These are phyloP conservation scores for Tanozyma kutaoensis DNA, from an alignment of 805 yeast genomes.

Conservation along the genomic window DNA sequence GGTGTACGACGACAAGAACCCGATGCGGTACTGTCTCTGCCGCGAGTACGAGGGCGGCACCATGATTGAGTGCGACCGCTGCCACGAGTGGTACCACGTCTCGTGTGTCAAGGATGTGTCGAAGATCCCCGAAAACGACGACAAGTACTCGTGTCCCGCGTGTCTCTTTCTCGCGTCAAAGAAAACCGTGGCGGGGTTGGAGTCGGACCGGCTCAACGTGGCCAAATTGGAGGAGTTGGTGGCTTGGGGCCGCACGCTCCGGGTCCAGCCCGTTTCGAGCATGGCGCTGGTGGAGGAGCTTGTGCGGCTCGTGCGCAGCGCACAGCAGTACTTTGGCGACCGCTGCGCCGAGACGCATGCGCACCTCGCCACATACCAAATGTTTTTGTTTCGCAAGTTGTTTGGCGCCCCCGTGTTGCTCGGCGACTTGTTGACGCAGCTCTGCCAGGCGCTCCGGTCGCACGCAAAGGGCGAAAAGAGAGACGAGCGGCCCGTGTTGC, in stretches of 20 bases:
- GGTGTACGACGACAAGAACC: constrained; percentile 1
- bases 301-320: not conserved
- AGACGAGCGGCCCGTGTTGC: too few species aligned
- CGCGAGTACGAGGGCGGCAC: constrained; percentile 44
- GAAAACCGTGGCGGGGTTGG: too few species aligned
- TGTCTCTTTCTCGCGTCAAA: too few species aligned
- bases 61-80: constrained; percentile 59
- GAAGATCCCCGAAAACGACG: constrained; percentile 5
- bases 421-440: too few species aligned
- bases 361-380: constrained; percentile 1
- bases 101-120: constrained; percentile 25
- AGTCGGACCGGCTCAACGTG: not conserved
- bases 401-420: constrained; percentile 4
- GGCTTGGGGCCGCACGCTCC: not conserved
- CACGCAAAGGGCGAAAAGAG: too few species aligned
- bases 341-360: not conserved
- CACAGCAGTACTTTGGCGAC: not conserved
- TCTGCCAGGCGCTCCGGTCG: too few species aligned
- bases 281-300: constrained; percentile 1
- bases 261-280: constrained; percentile 1
- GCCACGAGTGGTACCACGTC: constrained; percentile 64
- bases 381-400: constrained; percentile 6
- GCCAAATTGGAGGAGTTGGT: not conserved
- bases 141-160: constrained; percentile 6
- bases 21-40: constrained; percentile 42